phyloP scores from a whole-genome alignment of 345 rosid genomes.

The Carallia pectinifolia region DNA sequence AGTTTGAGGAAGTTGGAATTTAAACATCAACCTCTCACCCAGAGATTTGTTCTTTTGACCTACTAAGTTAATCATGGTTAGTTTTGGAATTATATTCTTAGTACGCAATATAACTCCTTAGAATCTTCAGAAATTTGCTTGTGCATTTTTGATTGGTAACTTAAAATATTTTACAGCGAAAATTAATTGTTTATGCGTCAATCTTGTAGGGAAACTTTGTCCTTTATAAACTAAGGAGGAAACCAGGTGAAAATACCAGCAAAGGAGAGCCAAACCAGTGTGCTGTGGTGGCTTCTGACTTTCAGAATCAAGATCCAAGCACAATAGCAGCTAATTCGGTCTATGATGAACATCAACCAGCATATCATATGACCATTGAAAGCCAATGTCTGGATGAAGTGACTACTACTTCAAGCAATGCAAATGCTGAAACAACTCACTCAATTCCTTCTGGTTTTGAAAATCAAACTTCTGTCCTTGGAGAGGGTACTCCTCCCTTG shows the following conservation, averaged over 20 bases:
- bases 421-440: not conserved
- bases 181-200: not conserved
- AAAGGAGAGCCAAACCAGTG: not conserved
- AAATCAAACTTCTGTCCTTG: not conserved
- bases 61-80: too few species aligned
- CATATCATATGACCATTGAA: not conserved
- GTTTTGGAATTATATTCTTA: not conserved
- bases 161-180: not conserved
- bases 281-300: not conserved
- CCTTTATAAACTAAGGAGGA: conserved; percentile 34
- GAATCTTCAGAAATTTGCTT: not conserved
- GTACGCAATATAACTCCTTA: not conserved
- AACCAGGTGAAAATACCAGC: not conserved
- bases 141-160: too few species aligned
- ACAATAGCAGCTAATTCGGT: too few species aligned
- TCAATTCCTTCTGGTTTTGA: not conserved
- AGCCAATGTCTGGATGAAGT: not conserved
- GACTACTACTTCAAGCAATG: not conserved
- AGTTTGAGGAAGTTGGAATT: too few species aligned
- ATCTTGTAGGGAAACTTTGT: conserved; percentile 22
- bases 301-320: not conserved
- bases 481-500: not conserved
- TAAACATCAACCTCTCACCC: too few species aligned
- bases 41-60: too few species aligned
- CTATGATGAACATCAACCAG: not conserved